Conservation (phyloP, 805 yeast genomes). For the Candida chilensis region DNA sequence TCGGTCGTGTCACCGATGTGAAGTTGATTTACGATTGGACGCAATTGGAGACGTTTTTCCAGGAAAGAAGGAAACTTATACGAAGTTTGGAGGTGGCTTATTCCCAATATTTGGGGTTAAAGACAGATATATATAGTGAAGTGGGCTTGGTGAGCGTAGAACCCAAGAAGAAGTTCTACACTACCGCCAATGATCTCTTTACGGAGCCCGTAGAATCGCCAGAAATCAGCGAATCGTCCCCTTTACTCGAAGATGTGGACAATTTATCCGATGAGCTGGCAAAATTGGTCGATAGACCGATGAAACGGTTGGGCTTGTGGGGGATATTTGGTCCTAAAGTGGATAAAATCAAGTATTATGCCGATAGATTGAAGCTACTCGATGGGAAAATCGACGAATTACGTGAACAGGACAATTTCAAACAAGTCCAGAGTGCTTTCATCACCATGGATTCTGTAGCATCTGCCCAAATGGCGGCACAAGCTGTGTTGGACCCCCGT, state of each 20-base stretch:
- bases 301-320: conserved; percentile 6
- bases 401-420: conserved; percentile 20
- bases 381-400: conserved; percentile 28
- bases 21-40: conserved; percentile 37
- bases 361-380: conserved; percentile 21
- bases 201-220: too few relatives aligned
- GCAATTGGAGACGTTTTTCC: conserved; percentile 27
- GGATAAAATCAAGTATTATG: conserved; percentile 19
- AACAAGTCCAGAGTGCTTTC: conserved; percentile 34
- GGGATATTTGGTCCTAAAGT: conserved; percentile 14
- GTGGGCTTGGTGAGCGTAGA: too few relatives aligned
- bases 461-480: conserved; percentile 40
- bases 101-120: conserved; percentile 29
- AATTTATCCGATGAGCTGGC: too few relatives aligned
- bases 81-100: conserved; percentile 29
- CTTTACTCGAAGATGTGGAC: too few relatives aligned
- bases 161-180: too few relatives aligned
- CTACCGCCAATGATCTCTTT: too few relatives aligned
- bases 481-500: conserved; percentile 33
- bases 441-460: conserved; percentile 39
- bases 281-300: conserved; percentile 8
- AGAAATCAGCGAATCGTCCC: too few relatives aligned
- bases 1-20: conserved; percentile 45
- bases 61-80: conserved; percentile 18
- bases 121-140: conserved; percentile 24